phyloP scores from a whole-genome alignment of 331 rosid genomes.

The Rhamnella rubrinervis region DNA sequence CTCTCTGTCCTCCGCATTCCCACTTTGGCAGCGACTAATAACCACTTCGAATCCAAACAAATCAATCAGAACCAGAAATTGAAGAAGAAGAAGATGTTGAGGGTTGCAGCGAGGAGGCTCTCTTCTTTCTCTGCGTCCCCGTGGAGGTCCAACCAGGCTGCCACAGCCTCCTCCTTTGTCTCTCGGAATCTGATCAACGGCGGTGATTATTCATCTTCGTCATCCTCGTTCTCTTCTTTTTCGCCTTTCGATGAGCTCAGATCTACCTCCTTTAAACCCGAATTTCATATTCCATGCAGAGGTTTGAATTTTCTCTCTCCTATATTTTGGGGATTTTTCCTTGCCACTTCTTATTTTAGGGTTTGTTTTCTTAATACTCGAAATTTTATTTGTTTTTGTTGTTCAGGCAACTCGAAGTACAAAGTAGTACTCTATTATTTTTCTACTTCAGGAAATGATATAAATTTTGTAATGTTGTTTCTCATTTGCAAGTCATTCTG shows the following conservation, averaged over 20 bases:
- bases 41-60: not conserved
- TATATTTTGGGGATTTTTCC: not conserved
- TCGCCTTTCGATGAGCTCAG: slow-evolving; percentile 38
- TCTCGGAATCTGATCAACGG: slow-evolving; percentile 36
- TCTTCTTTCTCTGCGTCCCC: slow-evolving; percentile 52
- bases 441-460: too few relatives aligned
- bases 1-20: not conserved
- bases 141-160: slow-evolving; percentile 45
- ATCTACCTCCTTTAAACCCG: slow-evolving; percentile 39
- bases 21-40: not conserved
- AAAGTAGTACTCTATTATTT: too few relatives aligned
- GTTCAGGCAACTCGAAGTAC: not conserved
- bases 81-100: slow-evolving; percentile 49
- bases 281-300: slow-evolving; percentile 45
- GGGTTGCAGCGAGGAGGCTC: slow-evolving; percentile 71
- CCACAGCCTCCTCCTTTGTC: slow-evolving; percentile 47
- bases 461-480: too few relatives aligned
- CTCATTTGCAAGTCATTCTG: too few relatives aligned
- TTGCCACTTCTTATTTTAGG: not conserved
- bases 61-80: not conserved
- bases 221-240: slow-evolving; percentile 15
- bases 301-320: slow-evolving; percentile 39
- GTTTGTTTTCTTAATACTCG: not conserved
- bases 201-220: slow-evolving; percentile 28
- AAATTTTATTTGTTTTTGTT: not conserved